Evolutionary conservation across 2,329 filamentous ascomycete genomes (phyloP).

Genomic region (Dothidotthia symphoricarpi): DNA sequence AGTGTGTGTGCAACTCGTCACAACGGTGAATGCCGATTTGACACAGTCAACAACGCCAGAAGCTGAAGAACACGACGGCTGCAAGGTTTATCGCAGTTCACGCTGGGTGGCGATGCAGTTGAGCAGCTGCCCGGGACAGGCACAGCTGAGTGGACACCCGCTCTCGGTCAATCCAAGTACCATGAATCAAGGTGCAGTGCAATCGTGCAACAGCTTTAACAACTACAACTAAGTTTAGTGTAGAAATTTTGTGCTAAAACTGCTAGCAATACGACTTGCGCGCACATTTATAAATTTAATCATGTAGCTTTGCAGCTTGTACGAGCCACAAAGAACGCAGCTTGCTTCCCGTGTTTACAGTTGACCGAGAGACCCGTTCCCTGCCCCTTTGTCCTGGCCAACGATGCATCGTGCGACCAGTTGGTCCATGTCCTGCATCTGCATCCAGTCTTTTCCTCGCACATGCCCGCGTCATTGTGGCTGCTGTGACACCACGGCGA

Average conservation of each 20-base stretch:
- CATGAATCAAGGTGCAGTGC: no score
- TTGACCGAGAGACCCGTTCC: no score
- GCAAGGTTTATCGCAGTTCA: conserved; percentile 4
- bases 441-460: conserved; percentile 17
- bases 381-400: conserved; percentile 8
- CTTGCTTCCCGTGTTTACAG: no score
- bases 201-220: no score
- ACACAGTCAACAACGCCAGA: conserved; percentile 1
- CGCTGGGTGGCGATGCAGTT: background rate
- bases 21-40: conserved; percentile 5
- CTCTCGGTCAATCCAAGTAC: conserved; percentile 1
- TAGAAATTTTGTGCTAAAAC: no score
- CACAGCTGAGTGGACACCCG: conserved; percentile 6
- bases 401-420: conserved; percentile 5
- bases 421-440: conserved; percentile 18
- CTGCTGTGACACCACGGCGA: conserved; percentile 28
- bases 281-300: no score
- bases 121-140: conserved; percentile 3
- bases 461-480: conserved; percentile 24
- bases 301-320: no score
- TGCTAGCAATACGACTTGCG: no score
- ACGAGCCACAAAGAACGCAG: no score
- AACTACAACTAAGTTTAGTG: no score
- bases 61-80: conserved; percentile 4
- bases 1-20: conserved; percentile 1